These are phyloP conservation scores for Oryza brachyantha DNA, from an alignment of 176 grass and related monocot species.

Conservation along the genomic window DNA sequence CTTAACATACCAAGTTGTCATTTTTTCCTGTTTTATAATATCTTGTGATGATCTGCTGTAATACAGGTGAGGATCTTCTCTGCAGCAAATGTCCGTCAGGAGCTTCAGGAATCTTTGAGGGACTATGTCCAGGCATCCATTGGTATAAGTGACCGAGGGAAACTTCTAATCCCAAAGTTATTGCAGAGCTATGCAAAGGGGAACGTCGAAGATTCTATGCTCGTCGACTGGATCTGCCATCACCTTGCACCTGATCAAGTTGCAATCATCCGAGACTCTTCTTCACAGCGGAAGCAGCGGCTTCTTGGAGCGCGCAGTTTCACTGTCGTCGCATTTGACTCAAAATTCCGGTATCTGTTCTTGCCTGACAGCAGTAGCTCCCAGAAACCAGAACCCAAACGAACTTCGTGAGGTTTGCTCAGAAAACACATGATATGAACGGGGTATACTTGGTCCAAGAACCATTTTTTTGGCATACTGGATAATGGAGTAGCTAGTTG, in stretches of 20 bases:
- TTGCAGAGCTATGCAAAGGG: conserved; percentile 79
- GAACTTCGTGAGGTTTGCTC: conserved; percentile 30
- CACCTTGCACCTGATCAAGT: conserved; percentile 76
- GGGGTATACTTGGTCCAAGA: conserved; percentile 11
- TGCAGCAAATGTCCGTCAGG: conserved; percentile 53
- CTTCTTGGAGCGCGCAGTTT: conserved; percentile 66
- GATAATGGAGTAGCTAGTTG: conserved; percentile 16
- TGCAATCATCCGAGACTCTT: conserved; percentile 51
- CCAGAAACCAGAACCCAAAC: conserved; percentile 25
- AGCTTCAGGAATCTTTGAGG: conserved; percentile 73
- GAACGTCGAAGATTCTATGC: conserved; percentile 70
- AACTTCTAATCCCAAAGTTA: conserved; percentile 83
- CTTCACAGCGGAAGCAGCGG: conserved; percentile 63
- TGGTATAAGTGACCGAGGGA: conserved; percentile 72
- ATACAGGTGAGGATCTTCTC: conserved; percentile 87
- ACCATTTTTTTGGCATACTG: conserved; percentile 14
- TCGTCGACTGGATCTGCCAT: conserved; percentile 84
- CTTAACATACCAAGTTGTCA: neutral
- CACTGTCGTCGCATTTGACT: conserved; percentile 52
- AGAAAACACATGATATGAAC: conserved; percentile 2
- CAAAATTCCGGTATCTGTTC: conserved; percentile 80
- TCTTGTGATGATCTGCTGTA: neutral
- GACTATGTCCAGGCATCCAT: conserved; percentile 85
- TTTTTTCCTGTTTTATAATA: neutral
- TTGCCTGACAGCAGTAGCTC: conserved; percentile 52